Evolutionary conservation across 1,139 yeast species (phyloP).

Genomic region (Saccharomyces hybrid): DNA sequence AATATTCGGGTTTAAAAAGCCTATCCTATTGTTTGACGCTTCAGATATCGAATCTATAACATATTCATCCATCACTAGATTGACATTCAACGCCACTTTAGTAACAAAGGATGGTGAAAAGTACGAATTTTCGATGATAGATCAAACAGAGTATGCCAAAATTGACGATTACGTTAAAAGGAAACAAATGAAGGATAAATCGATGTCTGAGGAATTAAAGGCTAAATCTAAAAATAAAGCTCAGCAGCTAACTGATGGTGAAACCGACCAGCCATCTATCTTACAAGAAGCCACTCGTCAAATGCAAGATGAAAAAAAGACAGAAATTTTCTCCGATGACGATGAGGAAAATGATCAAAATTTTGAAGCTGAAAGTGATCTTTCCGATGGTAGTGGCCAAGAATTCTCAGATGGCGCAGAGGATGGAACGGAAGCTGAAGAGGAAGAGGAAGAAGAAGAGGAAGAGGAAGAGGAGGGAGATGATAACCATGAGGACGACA

Average conservation of each 20-base stretch:
- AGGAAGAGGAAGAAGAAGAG: slow-evolving; percentile 22
- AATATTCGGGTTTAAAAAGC: slow-evolving; percentile 86
- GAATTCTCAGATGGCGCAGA: slow-evolving; percentile 34
- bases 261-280: slow-evolving; percentile 24
- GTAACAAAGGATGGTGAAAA: slow-evolving; percentile 39
- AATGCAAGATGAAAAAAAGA: slow-evolving; percentile 25
- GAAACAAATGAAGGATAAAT: slow-evolving; percentile 64
- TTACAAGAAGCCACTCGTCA: slow-evolving; percentile 38
- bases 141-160: slow-evolving; percentile 64
- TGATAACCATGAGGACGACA: too few relatives aligned
- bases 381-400: slow-evolving; percentile 33
- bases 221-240: slow-evolving; percentile 52
- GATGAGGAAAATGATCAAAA: slow-evolving; percentile 33
- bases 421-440: slow-evolving; percentile 24
- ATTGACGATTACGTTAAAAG: slow-evolving; percentile 67
- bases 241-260: slow-evolving; percentile 29
- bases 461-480: slow-evolving; percentile 17
- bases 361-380: slow-evolving; percentile 33
- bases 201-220: slow-evolving; percentile 73
- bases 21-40: slow-evolving; percentile 57
- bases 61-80: slow-evolving; percentile 76
- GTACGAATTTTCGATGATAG: slow-evolving; percentile 85
- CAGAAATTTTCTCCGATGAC: slow-evolving; percentile 36
- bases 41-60: slow-evolving; percentile 60
- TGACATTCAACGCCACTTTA: slow-evolving; percentile 65